Base-by-base conservation (phyloP, 768 basidiomycete genomes). In the Auricularia cornea region DNA sequence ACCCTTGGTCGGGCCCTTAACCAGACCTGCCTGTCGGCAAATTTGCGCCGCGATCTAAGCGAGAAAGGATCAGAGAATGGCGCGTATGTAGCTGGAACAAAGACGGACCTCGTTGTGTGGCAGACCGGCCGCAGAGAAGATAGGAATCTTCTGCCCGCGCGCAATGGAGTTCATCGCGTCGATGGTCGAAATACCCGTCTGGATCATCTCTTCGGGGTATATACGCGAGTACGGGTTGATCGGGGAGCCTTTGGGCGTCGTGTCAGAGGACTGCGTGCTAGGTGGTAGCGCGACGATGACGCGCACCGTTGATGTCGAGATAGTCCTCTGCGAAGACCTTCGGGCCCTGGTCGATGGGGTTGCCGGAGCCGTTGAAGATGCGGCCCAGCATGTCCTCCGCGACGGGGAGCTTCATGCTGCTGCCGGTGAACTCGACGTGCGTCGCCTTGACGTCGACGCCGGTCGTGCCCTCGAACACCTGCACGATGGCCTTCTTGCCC, bases 161-260 rank as follows among this genome's bases (percentile, higher is more conserved):
- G 97, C 97, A 73, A 99, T 99, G 63, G 96, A 96, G 79, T 99
- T 95, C 94, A 96, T 96, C 51, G 85, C 86, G 74, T 96, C 94
- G 72, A 96, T 95, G 29, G 97, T 99, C 52, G 97, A 99, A 71
- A 98, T 98, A 77, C 97, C 97, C 38, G 97, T 99, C 77, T 99
- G 97, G 67, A 99, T 98, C 97, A 99, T 99, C 79, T 99, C 97
- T 77, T 98, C 97, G 65, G 97, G 97, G 79, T 99, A 98, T 79
- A 98, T 98, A 74, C 97, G 94, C 66, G 92, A 92, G 76, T 88
- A 96, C 26, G 94, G 94, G 75, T 96, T 99, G 78, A 98, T 99
- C 52, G 97, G 97, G 3, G 94, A 96, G 65, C 95, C 95, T 96
- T 67, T 52, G 35, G 33, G 68, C 28, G 28, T 44, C 51, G 26